These are phyloP conservation scores for Nicotiana sylvestris DNA, from an alignment of 257 asterid genomes.

Conservation along the genomic window DNA sequence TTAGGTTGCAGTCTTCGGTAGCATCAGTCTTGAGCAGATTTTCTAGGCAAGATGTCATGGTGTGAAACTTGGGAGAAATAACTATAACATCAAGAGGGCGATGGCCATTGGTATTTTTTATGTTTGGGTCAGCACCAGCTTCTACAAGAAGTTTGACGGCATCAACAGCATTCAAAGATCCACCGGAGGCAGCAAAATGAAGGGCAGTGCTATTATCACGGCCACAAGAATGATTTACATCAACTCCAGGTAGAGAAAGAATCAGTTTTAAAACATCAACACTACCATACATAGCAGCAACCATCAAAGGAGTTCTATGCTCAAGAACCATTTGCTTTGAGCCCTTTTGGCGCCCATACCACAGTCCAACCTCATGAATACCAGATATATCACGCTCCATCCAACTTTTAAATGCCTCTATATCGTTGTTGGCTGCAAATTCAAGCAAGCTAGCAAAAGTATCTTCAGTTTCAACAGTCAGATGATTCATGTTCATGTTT, in stretches of 20 bases:
- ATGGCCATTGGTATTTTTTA: constrained; percentile 48
- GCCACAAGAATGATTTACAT: constrained; percentile 61
- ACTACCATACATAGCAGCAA: constrained; percentile 83
- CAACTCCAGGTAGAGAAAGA: constrained; percentile 50
- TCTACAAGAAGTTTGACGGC: constrained; percentile 49
- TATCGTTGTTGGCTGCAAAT: constrained; percentile 76
- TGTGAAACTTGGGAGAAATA: constrained; percentile 43
- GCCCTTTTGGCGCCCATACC: constrained; percentile 82
- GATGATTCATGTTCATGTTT: constrained; percentile 38
- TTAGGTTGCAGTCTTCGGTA: constrained; percentile 27
- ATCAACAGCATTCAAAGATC: constrained; percentile 45
- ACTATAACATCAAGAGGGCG: constrained; percentile 51
- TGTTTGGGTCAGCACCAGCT: constrained; percentile 68
- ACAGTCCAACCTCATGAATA: constrained; percentile 55
- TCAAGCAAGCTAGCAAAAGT: constrained; percentile 59
- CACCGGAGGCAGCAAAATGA: constrained; percentile 83
- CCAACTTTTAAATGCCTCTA: constrained; percentile 42
- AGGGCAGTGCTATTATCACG: constrained; percentile 63
- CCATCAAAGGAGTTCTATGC: constrained; percentile 81
- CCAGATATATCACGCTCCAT: constrained; percentile 35
- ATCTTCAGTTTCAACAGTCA: constrained; percentile 54
- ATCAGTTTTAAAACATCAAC: constrained; percentile 52
- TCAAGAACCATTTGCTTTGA: constrained; percentile 72
- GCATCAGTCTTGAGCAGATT: constrained; percentile 42
- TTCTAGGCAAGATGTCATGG: constrained; percentile 38